Base-by-base conservation (phyloP, 257 asterid genomes). In the Nicotiana tomentosiformis region DNA sequence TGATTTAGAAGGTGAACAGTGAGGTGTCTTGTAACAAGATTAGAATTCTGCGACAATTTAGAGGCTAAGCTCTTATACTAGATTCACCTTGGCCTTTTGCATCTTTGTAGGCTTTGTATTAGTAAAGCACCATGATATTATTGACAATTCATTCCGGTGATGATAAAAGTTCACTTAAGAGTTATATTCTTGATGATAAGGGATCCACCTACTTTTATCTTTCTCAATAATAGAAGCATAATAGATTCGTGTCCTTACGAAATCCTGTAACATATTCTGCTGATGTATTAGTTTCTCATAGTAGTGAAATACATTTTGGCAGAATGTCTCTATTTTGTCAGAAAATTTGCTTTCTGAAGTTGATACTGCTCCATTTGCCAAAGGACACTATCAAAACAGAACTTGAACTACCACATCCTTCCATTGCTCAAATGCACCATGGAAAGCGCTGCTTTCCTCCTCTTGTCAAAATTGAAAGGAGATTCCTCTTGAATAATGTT, bases 251-350 rank as follows among this genome's bases (percentile, higher is more conserved):
- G 99, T 94, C 89, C 99, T 90, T 86, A 93, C 99, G 83, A 93
- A 96, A 90, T 96, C 99, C 91, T 96, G 99, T 91, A 94, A 65
- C 99, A 96, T 96, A 86, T 96, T 96, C 89, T 94, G 99, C 89
- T 96, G 99, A 89, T 96, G 99, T 70, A 96, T 90, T 72, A 96
- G 94, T 83, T 96, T 98, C 46, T 97, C 99, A 10, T 96, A 94
- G 90, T 96, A 96, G 85, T 96, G 99, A 80, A 96, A 96, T 96
- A 96, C 98, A 96, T 94, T 87, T 94, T 94, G 83, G 99, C 97
- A 84, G 98, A 96, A 81, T 97, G 90, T 83, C 97, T 87, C 90
- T 96, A 98, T 82, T 94, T 89, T 96, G 87, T 90, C 93, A 85
- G 94, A 98, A 86, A 94, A 94, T 91, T 93, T 96, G 92, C 95